Evolutionary conservation across 768 basidiomycete genomes (phyloP).

Genomic region (Macrolepiota dolichaula): DNA sequence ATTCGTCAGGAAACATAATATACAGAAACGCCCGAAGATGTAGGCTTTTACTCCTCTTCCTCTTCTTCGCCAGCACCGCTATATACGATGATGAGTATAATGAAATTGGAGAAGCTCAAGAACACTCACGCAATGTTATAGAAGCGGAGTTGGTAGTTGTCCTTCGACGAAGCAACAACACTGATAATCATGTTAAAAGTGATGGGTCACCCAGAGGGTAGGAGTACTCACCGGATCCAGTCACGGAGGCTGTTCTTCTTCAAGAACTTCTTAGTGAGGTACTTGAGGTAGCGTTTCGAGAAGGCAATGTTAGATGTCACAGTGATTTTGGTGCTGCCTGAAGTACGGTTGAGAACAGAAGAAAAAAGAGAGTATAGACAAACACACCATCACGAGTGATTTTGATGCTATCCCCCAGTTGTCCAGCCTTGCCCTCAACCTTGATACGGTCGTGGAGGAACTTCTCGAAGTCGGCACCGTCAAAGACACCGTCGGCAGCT

Average conservation of each 20-base stretch:
- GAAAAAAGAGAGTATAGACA: neutral
- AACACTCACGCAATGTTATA: conserved; percentile 82
- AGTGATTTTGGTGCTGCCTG: conserved; percentile 79
- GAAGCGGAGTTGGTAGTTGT: conserved; percentile 92
- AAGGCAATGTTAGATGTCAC: conserved; percentile 85
- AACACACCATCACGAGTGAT: conserved; percentile 80
- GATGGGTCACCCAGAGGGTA: neutral
- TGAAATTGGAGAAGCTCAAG: neutral
- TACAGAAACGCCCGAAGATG: neutral
- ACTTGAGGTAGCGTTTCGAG: conserved; percentile 98
- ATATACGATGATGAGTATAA: conserved; percentile 8
- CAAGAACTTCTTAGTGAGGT: conserved; percentile 98
- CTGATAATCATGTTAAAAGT: conserved; percentile 28
- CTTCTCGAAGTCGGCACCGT: conserved; percentile 69
- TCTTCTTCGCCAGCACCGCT: conserved; percentile 35
- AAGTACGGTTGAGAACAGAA: conserved; percentile 2
- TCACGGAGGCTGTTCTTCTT: conserved; percentile 96
- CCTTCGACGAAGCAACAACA: conserved; percentile 92
- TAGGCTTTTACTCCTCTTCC: conserved; percentile 22
- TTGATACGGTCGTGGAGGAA: conserved; percentile 93
- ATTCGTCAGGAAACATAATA: neutral
- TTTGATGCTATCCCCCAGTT: conserved; percentile 87
- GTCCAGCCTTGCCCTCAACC: conserved; percentile 88
- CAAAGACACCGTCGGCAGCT: conserved; percentile 56
- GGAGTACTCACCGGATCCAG: conserved; percentile 79